A percentile compares a stretch with the other conserved stretches of the same genome.
phyloP scores from a whole-genome alignment of 164 flowering plant genomes.

The Stephania cephalantha region DNA sequence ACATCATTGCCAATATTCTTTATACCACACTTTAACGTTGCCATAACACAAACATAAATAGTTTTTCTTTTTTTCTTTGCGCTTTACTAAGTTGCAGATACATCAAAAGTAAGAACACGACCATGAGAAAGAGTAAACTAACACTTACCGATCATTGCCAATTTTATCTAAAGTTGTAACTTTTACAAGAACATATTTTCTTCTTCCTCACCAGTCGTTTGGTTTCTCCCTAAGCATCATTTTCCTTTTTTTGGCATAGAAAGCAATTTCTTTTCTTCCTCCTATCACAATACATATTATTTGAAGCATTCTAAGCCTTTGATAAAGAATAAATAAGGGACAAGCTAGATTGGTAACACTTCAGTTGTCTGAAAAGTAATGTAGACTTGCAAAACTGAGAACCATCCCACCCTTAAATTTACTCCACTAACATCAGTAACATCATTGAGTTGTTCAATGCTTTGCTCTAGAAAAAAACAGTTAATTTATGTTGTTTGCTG shows the following conservation, averaged over 20 bases:
- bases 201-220: slow-evolving; percentile 89
- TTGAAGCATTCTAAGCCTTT: not conserved
- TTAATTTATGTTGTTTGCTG: slow-evolving; percentile 90
- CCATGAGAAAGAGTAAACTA: not conserved
- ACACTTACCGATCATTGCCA: slow-evolving; percentile 58
- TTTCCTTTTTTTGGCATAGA: slow-evolving; percentile 82
- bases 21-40: slow-evolving; percentile 76
- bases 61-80: not conserved
- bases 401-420: slow-evolving; percentile 63
- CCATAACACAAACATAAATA: slow-evolving; percentile 16
- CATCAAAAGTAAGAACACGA: not conserved
- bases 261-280: slow-evolving; percentile 91
- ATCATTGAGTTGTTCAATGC: slow-evolving; percentile 98
- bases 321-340: not conserved
- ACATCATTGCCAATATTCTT: slow-evolving; percentile 71
- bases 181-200: slow-evolving; percentile 76
- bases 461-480: slow-evolving; percentile 70
- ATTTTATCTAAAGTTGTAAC: slow-evolving; percentile 65
- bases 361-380: not conserved
- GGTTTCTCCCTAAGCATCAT: slow-evolving; percentile 81
- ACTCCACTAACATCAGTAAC: slow-evolving; percentile 98
- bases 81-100: not conserved
- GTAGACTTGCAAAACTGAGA: not conserved
- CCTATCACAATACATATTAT: slow-evolving; percentile 31
- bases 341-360: too few species aligned